These are phyloP conservation scores for Penicillium soppii DNA, from an alignment of 495 filamentous ascomycete genomes.

Conservation along the genomic window DNA sequence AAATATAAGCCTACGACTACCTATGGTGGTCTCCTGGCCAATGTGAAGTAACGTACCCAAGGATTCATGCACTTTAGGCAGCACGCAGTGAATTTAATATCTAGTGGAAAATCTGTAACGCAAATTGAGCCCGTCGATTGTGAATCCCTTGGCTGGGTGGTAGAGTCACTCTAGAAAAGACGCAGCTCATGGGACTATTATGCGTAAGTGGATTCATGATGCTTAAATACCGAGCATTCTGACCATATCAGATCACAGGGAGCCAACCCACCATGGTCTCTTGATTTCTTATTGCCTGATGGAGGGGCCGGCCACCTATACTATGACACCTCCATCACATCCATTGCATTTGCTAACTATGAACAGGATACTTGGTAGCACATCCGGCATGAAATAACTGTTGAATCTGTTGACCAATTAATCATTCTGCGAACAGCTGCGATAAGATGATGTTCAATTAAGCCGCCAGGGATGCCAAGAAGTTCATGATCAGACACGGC, in stretches of 20 bases:
- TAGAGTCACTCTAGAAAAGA: conserved; percentile 56
- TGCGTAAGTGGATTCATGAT: conserved; percentile 40
- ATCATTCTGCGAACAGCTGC: no score
- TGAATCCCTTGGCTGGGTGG: conserved; percentile 41
- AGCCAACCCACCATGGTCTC: conserved; percentile 58
- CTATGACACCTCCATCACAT: conserved; percentile 9
- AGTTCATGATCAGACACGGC: conserved; percentile 52
- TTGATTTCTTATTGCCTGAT: conserved; percentile 39
- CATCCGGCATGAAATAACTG: conserved; percentile 44
- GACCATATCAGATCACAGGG: conserved; percentile 42
- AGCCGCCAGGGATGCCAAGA: conserved; percentile 60
- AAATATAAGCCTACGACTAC: conserved; percentile 35
- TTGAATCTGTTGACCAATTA: no score
- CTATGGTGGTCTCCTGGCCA: conserved; percentile 36
- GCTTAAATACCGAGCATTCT: not conserved
- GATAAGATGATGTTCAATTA: no score
- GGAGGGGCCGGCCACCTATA: conserved; percentile 18
- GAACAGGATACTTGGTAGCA: conserved; percentile 52
- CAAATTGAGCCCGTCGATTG: conserved; percentile 54
- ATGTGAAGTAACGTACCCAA: conserved; percentile 50
- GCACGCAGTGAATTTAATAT: conserved; percentile 36
- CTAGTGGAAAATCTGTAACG: conserved; percentile 44
- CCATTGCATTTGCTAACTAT: conserved; percentile 46
- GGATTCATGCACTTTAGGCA: conserved; percentile 55
- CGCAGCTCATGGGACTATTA: conserved; percentile 63